These are phyloP conservation scores for Candida corydali DNA, from an alignment of 805 yeast species.

Conservation along the genomic window DNA sequence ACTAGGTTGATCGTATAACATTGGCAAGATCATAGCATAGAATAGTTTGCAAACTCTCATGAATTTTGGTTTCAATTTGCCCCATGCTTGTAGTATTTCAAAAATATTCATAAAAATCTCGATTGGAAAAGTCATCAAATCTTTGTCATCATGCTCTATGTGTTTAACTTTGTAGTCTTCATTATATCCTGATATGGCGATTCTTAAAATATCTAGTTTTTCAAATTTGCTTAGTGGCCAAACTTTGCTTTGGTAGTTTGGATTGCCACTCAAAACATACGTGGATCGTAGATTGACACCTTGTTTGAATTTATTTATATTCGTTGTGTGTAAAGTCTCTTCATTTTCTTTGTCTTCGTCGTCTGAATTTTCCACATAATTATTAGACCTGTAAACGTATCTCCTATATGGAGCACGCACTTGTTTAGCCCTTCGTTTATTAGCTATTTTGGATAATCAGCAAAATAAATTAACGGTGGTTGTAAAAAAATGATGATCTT, in stretches of 20 bases:
- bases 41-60: constrained; percentile 60
- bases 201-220: constrained; percentile 44
- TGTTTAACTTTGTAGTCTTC: constrained; percentile 16
- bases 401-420: constrained; percentile 73
- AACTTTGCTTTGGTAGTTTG: constrained; percentile 18
- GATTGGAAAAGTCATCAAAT: constrained; percentile 33
- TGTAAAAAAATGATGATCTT: not conserved
- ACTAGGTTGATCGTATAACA: constrained; percentile 60
- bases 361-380: constrained; percentile 20
- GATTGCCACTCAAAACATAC: constrained; percentile 28
- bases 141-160: constrained; percentile 7
- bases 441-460: constrained; percentile 56
- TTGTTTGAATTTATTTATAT: constrained; percentile 10
- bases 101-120: constrained; percentile 32
- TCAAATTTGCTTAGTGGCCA: constrained; percentile 53
- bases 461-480: too few species aligned
- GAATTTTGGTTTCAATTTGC: constrained; percentile 42
- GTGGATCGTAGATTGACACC: constrained; percentile 27
- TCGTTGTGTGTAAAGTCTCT: constrained; percentile 6
- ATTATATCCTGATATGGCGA: constrained; percentile 25
- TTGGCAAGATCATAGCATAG: constrained; percentile 57
- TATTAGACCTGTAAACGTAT: constrained; percentile 54
- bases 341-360: constrained; percentile 19
- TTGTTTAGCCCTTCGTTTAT: constrained; percentile 84
- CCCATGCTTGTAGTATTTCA: constrained; percentile 23